Conservation (phyloP, 768 basidiomycete genomes). For the Lentinula detonsa region DNA sequence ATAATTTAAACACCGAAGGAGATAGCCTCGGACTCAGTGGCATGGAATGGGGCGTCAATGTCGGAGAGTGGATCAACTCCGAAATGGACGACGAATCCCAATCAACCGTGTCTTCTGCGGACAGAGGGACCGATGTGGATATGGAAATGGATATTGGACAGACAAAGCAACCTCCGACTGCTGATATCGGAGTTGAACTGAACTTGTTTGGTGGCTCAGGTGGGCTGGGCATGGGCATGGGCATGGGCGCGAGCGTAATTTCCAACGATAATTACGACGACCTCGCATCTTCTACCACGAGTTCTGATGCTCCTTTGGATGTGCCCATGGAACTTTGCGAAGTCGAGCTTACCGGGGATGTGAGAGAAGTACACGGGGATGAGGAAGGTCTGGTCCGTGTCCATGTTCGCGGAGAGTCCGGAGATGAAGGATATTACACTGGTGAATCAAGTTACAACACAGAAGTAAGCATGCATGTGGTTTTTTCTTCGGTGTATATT, state of each 20-base stretch:
- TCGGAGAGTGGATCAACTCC: conserved; percentile 13
- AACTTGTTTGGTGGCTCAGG: conserved; percentile 20
- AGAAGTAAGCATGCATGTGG: not conserved
- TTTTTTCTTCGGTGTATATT: not conserved
- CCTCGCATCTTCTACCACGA: not conserved
- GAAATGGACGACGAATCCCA: conserved; percentile 25
- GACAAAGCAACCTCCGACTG: not conserved
- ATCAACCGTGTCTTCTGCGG: conserved; percentile 22
- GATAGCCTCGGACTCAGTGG: not conserved
- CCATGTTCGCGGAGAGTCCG: conserved; percentile 3
- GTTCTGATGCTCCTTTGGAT: conserved; percentile 17
- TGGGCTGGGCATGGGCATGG: conserved; percentile 22
- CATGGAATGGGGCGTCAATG: conserved; percentile 6
- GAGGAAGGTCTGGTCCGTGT: conserved; percentile 45
- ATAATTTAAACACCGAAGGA: not conserved
- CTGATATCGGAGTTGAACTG: conserved; percentile 14
- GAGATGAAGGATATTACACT: not conserved
- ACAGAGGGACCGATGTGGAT: not conserved
- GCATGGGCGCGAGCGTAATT: conserved; percentile 9
- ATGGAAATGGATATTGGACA: not conserved
- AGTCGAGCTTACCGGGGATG: conserved; percentile 51
- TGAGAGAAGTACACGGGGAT: conserved; percentile 51
- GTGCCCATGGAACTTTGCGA: conserved; percentile 44
- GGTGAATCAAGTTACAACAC: not conserved
- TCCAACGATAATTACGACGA: not conserved